Base-by-base conservation (phyloP, 257 asterid species). In the Forsythia viridissima region DNA sequence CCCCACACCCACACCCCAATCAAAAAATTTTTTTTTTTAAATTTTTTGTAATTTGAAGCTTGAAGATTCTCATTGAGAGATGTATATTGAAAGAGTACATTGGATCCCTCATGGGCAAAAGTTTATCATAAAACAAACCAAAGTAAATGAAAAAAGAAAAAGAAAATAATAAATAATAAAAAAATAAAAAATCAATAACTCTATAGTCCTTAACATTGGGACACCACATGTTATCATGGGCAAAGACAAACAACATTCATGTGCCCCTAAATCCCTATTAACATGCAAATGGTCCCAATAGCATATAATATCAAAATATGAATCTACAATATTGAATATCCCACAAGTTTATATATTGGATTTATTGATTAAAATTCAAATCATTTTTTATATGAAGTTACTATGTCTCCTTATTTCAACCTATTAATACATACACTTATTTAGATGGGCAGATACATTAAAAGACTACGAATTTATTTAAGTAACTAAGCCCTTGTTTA, bases 181-280 rank as follows among this genome's bases (percentile, higher is more conserved):
- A 46, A 0, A 0, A 55, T 3, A 5, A 16, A 18, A n/a, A 18
- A 21, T 24, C 12, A 21, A 5, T 3, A 61, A 21, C 37, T 8
- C 38, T 6, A 20, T 59, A 8, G 12, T 30, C 18, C 39, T 21
- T 1, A 63, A 9, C 39, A 30, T 63, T 63, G 70, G 70, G 65
- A 78, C 63, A 82, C 83, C 88, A 77, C 86, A 72, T 51, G 71
- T 52, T 21, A 30, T 43, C 41, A 68, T 59, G 78, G 82, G 70
- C 74, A 77, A 40, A 38, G 84, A 85, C 88, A 85, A 82, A 77
- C 13, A 42, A 75, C 71, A 24, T 76, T 82, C 84, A 85, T 82
- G 84, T 85, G 84, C 87, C 21, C 48, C 70, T 72, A 75, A 16
- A 79, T 30, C 43, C 38, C 34, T 30, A 30, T n/a, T 46, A 16